Evolutionary conservation across 2,329 filamentous ascomycete species (phyloP).

Genomic region (Leptographium galeiforme): DNA sequence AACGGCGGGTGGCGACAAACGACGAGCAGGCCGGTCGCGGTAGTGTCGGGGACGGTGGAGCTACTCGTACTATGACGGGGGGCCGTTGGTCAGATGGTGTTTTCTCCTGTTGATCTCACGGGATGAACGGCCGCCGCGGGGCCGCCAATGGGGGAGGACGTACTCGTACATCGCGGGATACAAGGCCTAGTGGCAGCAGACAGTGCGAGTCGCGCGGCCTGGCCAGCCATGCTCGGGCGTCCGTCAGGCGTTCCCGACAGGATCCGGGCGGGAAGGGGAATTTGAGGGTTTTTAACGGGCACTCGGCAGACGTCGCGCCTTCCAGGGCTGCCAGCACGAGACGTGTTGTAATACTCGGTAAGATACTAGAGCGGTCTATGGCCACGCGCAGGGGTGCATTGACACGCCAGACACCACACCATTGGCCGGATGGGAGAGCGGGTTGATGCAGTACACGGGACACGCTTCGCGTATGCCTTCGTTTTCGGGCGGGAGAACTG

Average conservation of each 20-base stretch:
- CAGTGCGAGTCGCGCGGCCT: conserved; percentile 2
- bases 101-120: neutral
- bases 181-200: conserved; percentile 3
- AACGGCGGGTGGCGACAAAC: neutral
- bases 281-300: too few species aligned
- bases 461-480: neutral
- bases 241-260: neutral
- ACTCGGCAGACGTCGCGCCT: neutral
- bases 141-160: neutral
- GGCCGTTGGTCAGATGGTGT: neutral
- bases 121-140: neutral
- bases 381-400: neutral
- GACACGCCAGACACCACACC: neutral
- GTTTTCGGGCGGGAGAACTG: neutral
- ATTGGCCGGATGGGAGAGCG: neutral
- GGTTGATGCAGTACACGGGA: neutral
- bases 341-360: too few species aligned
- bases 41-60: neutral
- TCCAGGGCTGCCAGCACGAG: neutral
- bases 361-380: neutral
- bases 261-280: neutral
- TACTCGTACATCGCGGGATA: conserved; percentile 4
- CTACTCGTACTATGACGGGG: neutral
- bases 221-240: conserved; percentile 6
- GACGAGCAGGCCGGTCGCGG: too few species aligned